Evolutionary conservation across 192 early-diverging fungal genomes (phyloP).

Genomic region (Backusella sp.): DNA sequence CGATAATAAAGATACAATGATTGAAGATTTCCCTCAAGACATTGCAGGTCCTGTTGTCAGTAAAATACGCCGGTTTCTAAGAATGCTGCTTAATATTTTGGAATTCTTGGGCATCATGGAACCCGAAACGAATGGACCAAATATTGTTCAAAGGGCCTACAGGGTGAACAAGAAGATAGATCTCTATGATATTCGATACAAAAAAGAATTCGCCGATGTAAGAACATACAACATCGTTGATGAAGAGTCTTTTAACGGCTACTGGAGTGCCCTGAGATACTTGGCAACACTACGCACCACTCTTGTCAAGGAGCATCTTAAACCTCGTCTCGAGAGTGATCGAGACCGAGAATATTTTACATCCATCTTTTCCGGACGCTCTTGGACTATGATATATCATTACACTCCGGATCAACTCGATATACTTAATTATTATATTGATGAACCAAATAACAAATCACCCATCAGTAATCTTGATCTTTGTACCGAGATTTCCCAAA

Average conservation of each 20-base stretch:
- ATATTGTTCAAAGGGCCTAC: neutral
- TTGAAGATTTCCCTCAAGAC: neutral
- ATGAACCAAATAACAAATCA: neutral
- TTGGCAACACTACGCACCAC: neutral
- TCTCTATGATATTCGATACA: neutral
- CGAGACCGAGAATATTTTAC: neutral
- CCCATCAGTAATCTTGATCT: neutral
- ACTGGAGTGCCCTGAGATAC: neutral
- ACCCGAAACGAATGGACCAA: neutral
- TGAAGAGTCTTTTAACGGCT: neutral
- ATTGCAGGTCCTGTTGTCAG: neutral
- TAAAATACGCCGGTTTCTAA: neutral
- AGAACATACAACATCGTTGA: neutral
- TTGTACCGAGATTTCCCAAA: neutral
- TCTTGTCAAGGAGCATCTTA: neutral
- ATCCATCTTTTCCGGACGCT: neutral
- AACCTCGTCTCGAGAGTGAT: neutral
- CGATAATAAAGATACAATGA: neutral
- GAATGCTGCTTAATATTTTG: neutral
- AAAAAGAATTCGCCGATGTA: neutral
- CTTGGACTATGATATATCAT: neutral
- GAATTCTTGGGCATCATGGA: neutral
- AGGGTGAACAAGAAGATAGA: neutral
- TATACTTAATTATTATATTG: neutral
- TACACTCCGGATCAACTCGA: neutral